Evolutionary conservation across 2,329 filamentous ascomycete genomes (phyloP), one percentile per base, ranked within the genome.

Genomic region (Dactylonectria macrodidyma): DNA sequence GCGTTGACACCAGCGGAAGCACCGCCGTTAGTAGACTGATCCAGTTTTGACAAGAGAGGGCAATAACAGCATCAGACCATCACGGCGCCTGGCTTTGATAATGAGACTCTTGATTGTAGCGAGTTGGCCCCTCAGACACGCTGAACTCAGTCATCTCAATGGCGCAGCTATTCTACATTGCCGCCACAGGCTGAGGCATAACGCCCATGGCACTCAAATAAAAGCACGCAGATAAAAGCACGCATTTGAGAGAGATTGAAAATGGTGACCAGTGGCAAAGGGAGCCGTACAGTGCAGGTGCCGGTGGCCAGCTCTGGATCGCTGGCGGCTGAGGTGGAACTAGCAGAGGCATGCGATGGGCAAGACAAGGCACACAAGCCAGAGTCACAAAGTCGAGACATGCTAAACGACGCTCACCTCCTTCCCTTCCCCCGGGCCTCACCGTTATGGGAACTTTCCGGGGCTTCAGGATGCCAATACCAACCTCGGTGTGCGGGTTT

Each of bases 331-430:
- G 51, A 66, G 52, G 60, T 66, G 60, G 67, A 59, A 73, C 69
- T 59, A 19, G 9, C 47, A 46, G 59, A 62, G 72, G 70, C 56
- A 73, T 71, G 66, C 67, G 34, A 68, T 56, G 65, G 59, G 66
- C 66, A 68, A 71, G 61, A 71, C 63, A 71, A 62, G 26, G 44
- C 41, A 55, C 30, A 48, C 63, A 71, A 62, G 26, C 48, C 41
- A 55, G 38, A 48, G 38, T 60, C 64, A 58, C 47, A 69, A 38
- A 52, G 58, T 66, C 51, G 61, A 65, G 33, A 73, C 62, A 62
- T 71, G 70, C 70, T 71, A 36, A 61, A 67, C 65, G 68, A 62
- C 70, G 71, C 65, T 71, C 52, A 67, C 71, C 68, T 71, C 33
- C 22, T 30, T n/a, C 26, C 26, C 48, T 14, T 26, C 3, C 3